Evolutionary conservation across 768 basidiomycete species (phyloP), one percentile per base, ranked within the genome.

Genomic region (Serendipita sp.): DNA sequence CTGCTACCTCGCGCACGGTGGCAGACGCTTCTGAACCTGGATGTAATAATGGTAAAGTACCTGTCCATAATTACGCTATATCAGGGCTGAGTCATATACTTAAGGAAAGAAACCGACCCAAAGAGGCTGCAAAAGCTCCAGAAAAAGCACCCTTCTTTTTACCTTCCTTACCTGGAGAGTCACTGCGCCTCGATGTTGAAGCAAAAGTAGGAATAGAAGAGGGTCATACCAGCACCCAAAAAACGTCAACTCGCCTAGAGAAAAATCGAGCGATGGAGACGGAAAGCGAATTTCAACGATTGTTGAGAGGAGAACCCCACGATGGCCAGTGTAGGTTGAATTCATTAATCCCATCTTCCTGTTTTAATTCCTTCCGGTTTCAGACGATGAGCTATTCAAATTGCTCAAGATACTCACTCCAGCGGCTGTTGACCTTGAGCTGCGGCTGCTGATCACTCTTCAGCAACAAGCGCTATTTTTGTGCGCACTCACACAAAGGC

Each of bases 131-230:
- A 4, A 97, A 98, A 74, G 88, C 86, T 29, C 91, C 91, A 11
- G 95, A 97, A 74, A 82, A 91, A 66, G 95, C 93, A 0, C 96
- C 96, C 0, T 99, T 99, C 78, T 99, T 98, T 79, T 77, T 99
- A 15, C 96, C 95, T 23, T 91, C 93, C 0, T 74, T 97, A 10
- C 86, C 88, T 3, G 95, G 93, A 10, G 81, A 92, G 10, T 91
- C 94, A 64, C 79, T 83, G 16, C 81, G 90, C 16, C 95, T 97
- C 72, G 87, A 83, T 13, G 71, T 86, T 3, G 74, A 73, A 71
- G 65, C 75, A 66, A 69, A 78, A 74, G 73, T 77, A 73, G 63
- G n/a, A 18, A 50, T 5, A n/a, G n/a, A n/a, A 5, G n/a, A 18
- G n/a, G 48, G n/a, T 5, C 18, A 18, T 3, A 63, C n/a, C 68